Evolutionary conservation across 1,139 yeast genomes (phyloP), one percentile per base, ranked within the genome.

Genomic region (Martiniozyma asiatica): DNA sequence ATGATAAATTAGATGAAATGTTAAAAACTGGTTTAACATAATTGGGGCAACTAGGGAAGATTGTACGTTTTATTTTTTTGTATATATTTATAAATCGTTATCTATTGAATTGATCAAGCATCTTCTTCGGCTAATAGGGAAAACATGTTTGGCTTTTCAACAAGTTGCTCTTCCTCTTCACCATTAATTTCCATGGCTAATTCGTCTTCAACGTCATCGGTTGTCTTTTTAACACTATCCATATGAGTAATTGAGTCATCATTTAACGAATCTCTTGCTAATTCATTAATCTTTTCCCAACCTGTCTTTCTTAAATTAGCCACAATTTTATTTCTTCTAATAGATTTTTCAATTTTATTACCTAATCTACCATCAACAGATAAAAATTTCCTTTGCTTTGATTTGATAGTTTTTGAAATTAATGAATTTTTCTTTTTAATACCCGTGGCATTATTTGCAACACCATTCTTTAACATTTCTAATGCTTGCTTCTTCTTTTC

Each of bases 251-350:
- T 19, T 8, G 34, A 12, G 18, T 38, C 35, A 32, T 38, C 30
- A 20, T 23, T 25, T 3, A 39, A 20, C 4, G 44, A 31, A 13
- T 17, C 17, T 20, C 35, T 42, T 1, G 45, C 39, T 24, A 40
- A 23, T 35, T 63, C 61, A 48, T 78, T 78, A 34, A 75, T 74
- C 32, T 63, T 60, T 29, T 76, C 85, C 89, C 89, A 78, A 11
- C 74, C 78, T 1, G 80, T 58, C 50, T 76, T 77, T 51, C 89
- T 63, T 4, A 77, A 62, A 18, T 54, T 58, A 42, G 69, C 77
- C 11, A 77, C 71, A 45, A 61, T 69, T 46, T 63, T 73, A 16
- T 81, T 75, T 44, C 81, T 63, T 27, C 66, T 64, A 21, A 73
- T 65, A 44, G 82, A 72, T 42, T 71, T 73, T 38, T 69, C 69